Evolutionary conservation across 805 yeast genomes (phyloP), one percentile per base, ranked within the genome.

Genomic region (Lipomyces spencermartinsiae): DNA sequence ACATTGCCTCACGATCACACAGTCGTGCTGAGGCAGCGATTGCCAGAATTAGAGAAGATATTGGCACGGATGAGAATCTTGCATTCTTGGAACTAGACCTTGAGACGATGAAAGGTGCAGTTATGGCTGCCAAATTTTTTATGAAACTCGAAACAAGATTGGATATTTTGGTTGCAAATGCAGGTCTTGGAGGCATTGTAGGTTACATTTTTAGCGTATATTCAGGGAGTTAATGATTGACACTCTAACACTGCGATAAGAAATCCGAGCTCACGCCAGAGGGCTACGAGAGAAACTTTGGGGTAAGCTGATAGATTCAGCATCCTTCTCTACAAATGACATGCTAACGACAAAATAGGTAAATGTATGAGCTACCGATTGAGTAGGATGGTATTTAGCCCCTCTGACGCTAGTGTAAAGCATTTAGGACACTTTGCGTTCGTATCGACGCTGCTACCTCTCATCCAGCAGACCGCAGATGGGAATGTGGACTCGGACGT

Each of bases 141-240:
- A 66, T 77, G 29, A 77, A 79, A 65, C 76, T 75, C n/a, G 84
- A 85, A 43, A 12, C 71, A 8, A 80, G 82, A 71, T 81, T 89
- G 43, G 87, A 89, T 76, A 87, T 89, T 69, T 80, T 89, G 68
- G 82, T 88, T 71, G 91, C 92, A 59, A 89, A 89, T 74, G 93
- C 93, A 4, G 93, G 93, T 35, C 91, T 68, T n/a, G 73, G 67
- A 19, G 70, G 64, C 16, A 64, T 62, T 61, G 68, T 68, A 54
- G 2, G 65, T n/a, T 33, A 10, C 29, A 25, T 9, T 8, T 35
- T 16, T 5, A 19, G 49, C 16, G 6, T 6, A 43, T 8, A 43
- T 43, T 4, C 16, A 16, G 22, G 16, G n/a, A 14, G n/a, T 43
- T 43, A 16, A 43, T 16, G 22, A 5, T 9, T n/a, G 49, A 8